Conservation (phyloP, 1,284 basidiomycete genomes). For the Ceratobasidium sp. region DNA sequence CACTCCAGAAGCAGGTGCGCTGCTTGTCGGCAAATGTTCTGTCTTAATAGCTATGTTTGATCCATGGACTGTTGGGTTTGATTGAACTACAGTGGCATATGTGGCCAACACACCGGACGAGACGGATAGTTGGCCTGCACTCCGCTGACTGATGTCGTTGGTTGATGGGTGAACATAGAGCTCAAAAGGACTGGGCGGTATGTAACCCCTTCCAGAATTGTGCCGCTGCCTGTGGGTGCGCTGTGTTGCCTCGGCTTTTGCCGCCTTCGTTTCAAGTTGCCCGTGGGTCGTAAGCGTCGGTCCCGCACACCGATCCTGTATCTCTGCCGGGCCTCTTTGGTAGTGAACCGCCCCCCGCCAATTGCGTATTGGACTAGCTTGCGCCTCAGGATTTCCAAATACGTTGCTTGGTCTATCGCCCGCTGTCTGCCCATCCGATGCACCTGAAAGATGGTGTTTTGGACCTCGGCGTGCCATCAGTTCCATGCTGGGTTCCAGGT, state of each 20-base stretch:
- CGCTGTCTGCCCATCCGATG: neutral
- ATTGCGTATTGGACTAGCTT: neutral
- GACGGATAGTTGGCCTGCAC: neutral
- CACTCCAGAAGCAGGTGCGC: neutral
- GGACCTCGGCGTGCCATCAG: neutral
- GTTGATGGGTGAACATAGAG: neutral
- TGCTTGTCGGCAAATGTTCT: no score
- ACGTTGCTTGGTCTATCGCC: neutral
- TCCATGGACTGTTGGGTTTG: neutral
- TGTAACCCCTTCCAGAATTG: neutral
- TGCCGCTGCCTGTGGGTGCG: neutral
- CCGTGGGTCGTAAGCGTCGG: neutral
- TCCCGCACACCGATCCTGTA: neutral
- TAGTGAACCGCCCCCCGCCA: neutral
- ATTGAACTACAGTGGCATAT: neutral
- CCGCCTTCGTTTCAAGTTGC: neutral
- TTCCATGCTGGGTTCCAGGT: neutral
- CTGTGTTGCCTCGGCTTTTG: neutral
- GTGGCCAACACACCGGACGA: neutral
- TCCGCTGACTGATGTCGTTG: neutral
- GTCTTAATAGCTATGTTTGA: neutral
- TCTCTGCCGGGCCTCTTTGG: neutral
- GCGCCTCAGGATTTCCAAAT: neutral
- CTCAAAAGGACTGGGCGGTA: neutral
- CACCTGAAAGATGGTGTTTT: conserved; percentile 5